Evolutionary conservation across 1,139 yeast species (phyloP), one percentile per base, ranked within the genome.

Genomic region (Scheffersomyces titani): DNA sequence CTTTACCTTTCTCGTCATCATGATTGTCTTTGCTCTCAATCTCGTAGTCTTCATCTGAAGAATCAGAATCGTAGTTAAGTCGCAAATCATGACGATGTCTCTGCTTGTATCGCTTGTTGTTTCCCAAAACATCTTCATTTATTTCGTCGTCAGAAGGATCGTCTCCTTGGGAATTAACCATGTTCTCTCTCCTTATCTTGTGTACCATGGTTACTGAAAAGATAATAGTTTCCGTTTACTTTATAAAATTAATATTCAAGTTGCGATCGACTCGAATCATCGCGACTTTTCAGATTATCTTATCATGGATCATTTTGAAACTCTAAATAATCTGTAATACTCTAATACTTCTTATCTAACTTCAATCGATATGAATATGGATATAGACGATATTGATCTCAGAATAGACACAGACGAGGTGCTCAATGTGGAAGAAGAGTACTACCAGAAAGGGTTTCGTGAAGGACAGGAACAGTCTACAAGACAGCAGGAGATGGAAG

Each of bases 391-490:
- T 20, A 54, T 55, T 22, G 72, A 66, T 50, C 13, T 19, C 49
- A 46, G 22, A 13, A 66, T 74, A 45, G 80, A 77, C 64, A 67
- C 79, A 49, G 89, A 85, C 52, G 81, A 75, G 22, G 74, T 83
- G n/a, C 70, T 86, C 47, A 76, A 82, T 59, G 67, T 85, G 21
- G 90, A 86, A 63, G 80, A 84, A 49, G 72, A 80, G 69, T 86
- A 80, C 67, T 90, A 88, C 66, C 69, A 80, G 16, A 84, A 84
- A 59, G 97, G 97, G 0, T 77, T 76, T 53, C 65, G 70, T 53
- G 88, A 87, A 50, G 93, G 94, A 1, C 78, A 76, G 57, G 68
- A 69, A 13, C 78, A 76, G 52, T 75, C 80, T 0, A 72, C 82
- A 0, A 65, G 63, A 51, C 74, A 77, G 50, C 84, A 82, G 51